Evolutionary conservation across 495 filamentous ascomycete species (phyloP).

Genomic region (Lasiosphaeria hispida): DNA sequence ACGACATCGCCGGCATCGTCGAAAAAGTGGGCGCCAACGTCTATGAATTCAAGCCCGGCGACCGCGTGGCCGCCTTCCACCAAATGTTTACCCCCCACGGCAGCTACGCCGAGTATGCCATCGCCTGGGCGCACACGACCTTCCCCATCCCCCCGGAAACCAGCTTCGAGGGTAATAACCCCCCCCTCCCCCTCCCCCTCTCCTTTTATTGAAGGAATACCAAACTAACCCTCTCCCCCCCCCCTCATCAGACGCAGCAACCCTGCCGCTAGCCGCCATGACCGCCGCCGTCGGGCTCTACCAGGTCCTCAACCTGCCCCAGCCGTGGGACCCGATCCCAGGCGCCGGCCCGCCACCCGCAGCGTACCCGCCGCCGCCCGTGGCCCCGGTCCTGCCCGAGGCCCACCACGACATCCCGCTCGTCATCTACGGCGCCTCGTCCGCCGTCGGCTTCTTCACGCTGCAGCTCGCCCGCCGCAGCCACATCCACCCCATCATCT

Average conservation of each 20-base stretch:
- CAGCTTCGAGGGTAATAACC: constrained; percentile 60
- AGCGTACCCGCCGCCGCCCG: constrained; percentile 22
- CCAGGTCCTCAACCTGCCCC: constrained; percentile 55
- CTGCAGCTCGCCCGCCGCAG: constrained; percentile 64
- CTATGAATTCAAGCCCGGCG: constrained; percentile 60
- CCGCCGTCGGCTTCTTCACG: constrained; percentile 66
- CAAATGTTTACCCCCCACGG: constrained; percentile 52
- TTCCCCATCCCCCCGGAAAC: constrained; percentile 65
- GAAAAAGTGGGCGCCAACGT: constrained; percentile 61
- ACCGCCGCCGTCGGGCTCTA: constrained; percentile 68
- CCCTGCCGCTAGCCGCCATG: constrained; percentile 72
- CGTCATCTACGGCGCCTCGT: constrained; percentile 62
- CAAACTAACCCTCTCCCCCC: constrained; percentile 8
- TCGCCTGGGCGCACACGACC: constrained; percentile 62
- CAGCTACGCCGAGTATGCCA: constrained; percentile 68
- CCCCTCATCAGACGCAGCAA: constrained; percentile 57
- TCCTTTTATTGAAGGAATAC: not conserved
- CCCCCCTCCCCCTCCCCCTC: not conserved
- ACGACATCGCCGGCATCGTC: constrained; percentile 71
- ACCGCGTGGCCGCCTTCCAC: constrained; percentile 71
- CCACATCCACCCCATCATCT: constrained; percentile 74
- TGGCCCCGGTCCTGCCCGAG: constrained; percentile 18
- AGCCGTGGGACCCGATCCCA: constrained; percentile 53
- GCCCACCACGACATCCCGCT: constrained; percentile 38
- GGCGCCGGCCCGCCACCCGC: no score